phyloP scores from a whole-genome alignment of 805 yeast genomes.

The Blastobotrys mokoenaii region DNA sequence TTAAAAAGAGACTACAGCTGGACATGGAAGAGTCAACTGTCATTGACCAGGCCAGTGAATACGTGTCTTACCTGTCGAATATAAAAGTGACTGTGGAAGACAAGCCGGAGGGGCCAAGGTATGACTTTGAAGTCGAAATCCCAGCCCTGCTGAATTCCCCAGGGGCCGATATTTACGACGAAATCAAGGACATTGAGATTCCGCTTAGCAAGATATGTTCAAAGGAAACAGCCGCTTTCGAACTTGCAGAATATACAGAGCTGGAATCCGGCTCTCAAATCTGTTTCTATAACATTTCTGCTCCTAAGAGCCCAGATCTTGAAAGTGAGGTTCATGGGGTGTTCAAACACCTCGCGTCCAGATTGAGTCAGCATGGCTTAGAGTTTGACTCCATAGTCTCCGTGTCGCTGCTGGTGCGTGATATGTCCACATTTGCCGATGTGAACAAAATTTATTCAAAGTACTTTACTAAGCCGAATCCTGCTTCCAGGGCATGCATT shows the following conservation, averaged over 20 bases:
- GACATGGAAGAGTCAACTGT: constrained; percentile 34
- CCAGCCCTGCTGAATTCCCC: constrained; percentile 23
- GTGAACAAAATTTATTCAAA: constrained; percentile 55
- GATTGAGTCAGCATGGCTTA: constrained; percentile 1
- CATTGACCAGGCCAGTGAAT: constrained; percentile 46
- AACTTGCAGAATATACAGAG: too few relatives aligned
- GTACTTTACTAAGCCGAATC: constrained; percentile 46
- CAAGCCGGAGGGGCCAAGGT: constrained; percentile 8
- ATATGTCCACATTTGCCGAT: constrained; percentile 55
- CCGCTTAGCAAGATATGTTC: too few relatives aligned
- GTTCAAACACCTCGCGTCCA: constrained; percentile 8
- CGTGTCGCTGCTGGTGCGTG: constrained; percentile 49
- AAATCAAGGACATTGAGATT: too few relatives aligned
- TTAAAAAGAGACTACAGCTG: constrained; percentile 43
- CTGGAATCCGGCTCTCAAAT: too few relatives aligned
- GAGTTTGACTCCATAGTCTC: constrained; percentile 40
- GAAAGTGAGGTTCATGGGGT: constrained; percentile 13
- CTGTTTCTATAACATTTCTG: neutral
- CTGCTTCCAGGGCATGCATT: constrained; percentile 87
- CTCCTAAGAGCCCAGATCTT: neutral
- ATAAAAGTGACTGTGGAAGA: constrained; percentile 43
- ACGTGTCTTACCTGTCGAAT: constrained; percentile 54
- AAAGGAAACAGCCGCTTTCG: neutral
- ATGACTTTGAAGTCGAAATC: constrained; percentile 1
- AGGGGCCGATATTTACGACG: too few relatives aligned